Evolutionary conservation across 495 filamentous ascomycete genomes (phyloP).

Genomic region (Xanthoparmelia taractica): DNA sequence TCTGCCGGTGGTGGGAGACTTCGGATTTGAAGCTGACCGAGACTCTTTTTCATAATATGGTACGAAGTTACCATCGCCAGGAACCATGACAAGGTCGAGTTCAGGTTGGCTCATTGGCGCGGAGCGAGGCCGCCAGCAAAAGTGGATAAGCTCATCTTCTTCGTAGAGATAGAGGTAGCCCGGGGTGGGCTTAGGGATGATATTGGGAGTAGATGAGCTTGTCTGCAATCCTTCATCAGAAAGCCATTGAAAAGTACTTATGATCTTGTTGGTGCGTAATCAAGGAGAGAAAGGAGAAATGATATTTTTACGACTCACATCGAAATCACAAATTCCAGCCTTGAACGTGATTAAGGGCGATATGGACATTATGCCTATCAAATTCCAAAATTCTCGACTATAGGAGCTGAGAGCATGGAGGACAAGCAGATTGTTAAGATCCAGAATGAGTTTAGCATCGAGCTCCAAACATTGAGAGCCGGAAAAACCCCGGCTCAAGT

Average conservation of each 20-base stretch:
- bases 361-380: slow-evolving; percentile 56
- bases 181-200: slow-evolving; percentile 59
- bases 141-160: slow-evolving; percentile 92
- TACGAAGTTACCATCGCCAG: slow-evolving; percentile 76
- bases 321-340: slow-evolving; percentile 81
- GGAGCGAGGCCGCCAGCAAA: slow-evolving; percentile 82
- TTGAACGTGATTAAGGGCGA: slow-evolving; percentile 91
- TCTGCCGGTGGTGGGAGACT: slow-evolving; percentile 70
- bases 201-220: slow-evolving; percentile 52
- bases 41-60: slow-evolving; percentile 57
- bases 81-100: slow-evolving; percentile 81
- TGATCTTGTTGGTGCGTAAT: not conserved
- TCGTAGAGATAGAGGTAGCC: slow-evolving; percentile 91
- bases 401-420: not conserved
- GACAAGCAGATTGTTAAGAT: not conserved
- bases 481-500: not conserved
- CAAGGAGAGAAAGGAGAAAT: not conserved
- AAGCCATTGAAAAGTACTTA: not conserved
- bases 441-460: not conserved
- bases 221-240: slow-evolving; percentile 36
- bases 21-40: slow-evolving; percentile 35
- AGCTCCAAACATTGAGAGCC: not conserved
- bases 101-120: slow-evolving; percentile 59
- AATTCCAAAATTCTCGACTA: not conserved
- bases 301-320: slow-evolving; percentile 62